Evolutionary conservation across 371 early-diverging fungal genomes (phyloP).

Genomic region (Sporodiniella umbellata): DNA sequence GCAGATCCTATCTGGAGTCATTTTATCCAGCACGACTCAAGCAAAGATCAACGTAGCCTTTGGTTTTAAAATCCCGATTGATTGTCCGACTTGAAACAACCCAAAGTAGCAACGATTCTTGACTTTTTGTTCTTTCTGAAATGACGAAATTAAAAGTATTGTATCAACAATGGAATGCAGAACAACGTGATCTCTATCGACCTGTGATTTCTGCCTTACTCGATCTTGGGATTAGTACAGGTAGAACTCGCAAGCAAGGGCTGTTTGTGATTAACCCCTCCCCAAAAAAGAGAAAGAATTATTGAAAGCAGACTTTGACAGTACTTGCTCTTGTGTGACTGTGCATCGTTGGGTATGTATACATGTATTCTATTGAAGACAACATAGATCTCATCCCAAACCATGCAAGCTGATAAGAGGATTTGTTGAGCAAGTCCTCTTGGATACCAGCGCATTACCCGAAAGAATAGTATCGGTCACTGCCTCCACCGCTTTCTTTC

Average conservation of each 20-base stretch:
- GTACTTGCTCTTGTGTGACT: background rate
- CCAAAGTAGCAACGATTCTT: too few relatives aligned
- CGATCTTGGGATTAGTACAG: background rate
- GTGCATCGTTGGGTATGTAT: slow-evolving; percentile 2
- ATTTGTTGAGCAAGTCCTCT: slow-evolving; percentile 8
- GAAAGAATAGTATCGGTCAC: background rate
- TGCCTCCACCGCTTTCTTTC: background rate
- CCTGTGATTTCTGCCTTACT: background rate
- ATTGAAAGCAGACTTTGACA: slow-evolving; percentile 1
- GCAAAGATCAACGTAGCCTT: too few relatives aligned
- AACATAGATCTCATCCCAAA: too few relatives aligned
- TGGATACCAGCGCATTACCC: background rate
- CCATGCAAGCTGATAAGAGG: slow-evolving; percentile 6
- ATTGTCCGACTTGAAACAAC: too few relatives aligned
- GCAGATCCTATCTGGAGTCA: too few relatives aligned
- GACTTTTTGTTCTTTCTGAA: background rate
- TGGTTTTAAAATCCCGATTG: too few relatives aligned
- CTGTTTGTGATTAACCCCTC: too few relatives aligned
- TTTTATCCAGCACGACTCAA: too few relatives aligned
- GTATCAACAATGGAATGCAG: slow-evolving; percentile 4
- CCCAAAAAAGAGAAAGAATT: background rate
- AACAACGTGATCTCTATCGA: slow-evolving; percentile 3
- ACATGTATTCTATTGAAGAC: background rate
- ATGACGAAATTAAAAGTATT: slow-evolving; percentile 2
- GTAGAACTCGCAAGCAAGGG: too few relatives aligned